Conservation (phyloP, 441 rosid species). For the Iberis amara region DNA sequence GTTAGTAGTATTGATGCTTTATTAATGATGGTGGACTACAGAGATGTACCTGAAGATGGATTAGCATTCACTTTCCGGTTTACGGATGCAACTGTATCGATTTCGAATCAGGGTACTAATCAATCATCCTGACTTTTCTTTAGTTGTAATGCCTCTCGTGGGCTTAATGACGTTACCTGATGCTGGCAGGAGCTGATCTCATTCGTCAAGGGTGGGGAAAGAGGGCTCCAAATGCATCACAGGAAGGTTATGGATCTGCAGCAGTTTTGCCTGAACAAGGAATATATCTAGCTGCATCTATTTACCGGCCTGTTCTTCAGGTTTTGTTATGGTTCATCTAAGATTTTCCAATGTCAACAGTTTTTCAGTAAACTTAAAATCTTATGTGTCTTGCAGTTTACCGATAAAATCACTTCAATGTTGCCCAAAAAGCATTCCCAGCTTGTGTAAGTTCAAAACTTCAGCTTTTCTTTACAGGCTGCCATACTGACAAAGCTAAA, state of each 20-base stretch:
- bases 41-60: constrained; percentile 87
- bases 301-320: constrained; percentile 92
- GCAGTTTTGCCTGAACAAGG: constrained; percentile 97
- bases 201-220: constrained; percentile 90
- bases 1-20: constrained; percentile 24
- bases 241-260: constrained; percentile 97
- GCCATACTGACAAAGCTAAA: constrained; percentile 19
- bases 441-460: constrained; percentile 65
- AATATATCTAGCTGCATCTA: constrained; percentile 89
- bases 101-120: constrained; percentile 82
- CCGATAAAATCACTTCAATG: constrained; percentile 79
- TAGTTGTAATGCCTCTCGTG: constrained; percentile 15
- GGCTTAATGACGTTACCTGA: constrained; percentile 10
- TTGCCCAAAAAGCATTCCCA: constrained; percentile 80
- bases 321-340: constrained; percentile 40
- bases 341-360: constrained; percentile 20
- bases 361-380: constrained; percentile 22
- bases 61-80: constrained; percentile 91
- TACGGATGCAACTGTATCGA: constrained; percentile 72
- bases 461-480: constrained; percentile 2
- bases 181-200: constrained; percentile 66
- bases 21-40: constrained; percentile 38
- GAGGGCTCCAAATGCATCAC: constrained; percentile 68
- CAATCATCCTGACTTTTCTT: constrained; percentile 19
- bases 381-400: constrained; percentile 63